Base-by-base conservation (phyloP, 1,284 basidiomycete genomes). In the Grifola frondosa region DNA sequence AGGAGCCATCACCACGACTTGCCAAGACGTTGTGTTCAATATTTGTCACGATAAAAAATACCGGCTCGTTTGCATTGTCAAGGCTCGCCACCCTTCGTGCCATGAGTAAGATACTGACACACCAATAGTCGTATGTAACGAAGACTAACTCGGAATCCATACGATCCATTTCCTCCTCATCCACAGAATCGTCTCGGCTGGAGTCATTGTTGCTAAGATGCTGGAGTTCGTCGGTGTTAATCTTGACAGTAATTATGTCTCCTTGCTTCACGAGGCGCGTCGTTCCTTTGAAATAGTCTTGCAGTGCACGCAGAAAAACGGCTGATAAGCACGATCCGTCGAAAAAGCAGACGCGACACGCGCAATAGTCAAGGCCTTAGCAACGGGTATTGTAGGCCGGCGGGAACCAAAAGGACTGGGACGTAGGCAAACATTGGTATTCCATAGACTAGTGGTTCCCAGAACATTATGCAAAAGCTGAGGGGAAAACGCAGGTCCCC, bases 321-420 rank as follows among this genome's bases (percentile, higher is more conserved):
- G 61, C 58, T 97, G 89, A 57, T 90, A 90, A 24, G 71, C 67
- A 43, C 85, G 84, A 61, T 87, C 82, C 5, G 80, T 81, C 1
- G 89, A 84, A 48, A 87, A 67, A 1, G 92, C 83, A 0, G 92
- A 92, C 0, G 91, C 86, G 4, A 99, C 74, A 15, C 93, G 80
- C 2, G 93, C 86, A 26, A 99, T 71, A 1, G 88, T 90, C 23
- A 97, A 72, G 5, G 78, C 71, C 42, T 69, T 72, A 1, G 93
- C 93, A 8, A 68, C 77, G 0, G 93, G 92, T 20, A 95, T 68
- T 3, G 77, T 66, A 8, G 86, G 85, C 40, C 64, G 61, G 5
- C 64, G 61, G 5, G 74, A 72, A 12, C 78, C 81, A 52, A 80
- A 80, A 5, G 80, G 79, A 48, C 74, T 78, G 8, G 74, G 60